Conservation (phyloP, 176 grass and related monocot species). For the Lolium rigidum region DNA sequence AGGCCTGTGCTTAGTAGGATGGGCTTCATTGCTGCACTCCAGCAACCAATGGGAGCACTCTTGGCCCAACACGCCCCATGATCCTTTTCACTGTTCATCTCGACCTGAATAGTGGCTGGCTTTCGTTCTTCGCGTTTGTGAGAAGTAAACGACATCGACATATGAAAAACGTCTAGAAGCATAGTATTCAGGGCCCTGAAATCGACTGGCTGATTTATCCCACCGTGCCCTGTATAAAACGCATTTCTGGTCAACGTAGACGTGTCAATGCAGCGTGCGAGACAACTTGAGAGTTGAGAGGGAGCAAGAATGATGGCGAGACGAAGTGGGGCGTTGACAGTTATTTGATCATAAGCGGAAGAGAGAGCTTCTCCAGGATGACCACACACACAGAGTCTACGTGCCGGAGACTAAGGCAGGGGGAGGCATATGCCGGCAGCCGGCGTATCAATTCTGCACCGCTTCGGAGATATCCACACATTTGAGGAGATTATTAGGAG, state of each 20-base stretch:
- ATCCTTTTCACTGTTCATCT: no score
- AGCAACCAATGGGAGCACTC: no score
- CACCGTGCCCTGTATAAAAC: background rate
- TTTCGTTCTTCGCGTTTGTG: no score
- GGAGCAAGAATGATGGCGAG: background rate
- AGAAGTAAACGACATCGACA: background rate
- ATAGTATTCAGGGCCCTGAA: background rate
- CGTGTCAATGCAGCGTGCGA: conserved; percentile 7
- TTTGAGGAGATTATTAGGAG: background rate
- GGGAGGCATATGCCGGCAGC: no score
- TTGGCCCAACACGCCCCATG: no score
- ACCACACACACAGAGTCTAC: background rate
- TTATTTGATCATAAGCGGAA: background rate
- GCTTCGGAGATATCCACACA: background rate
- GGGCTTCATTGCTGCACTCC: no score
- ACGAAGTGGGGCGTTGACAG: background rate
- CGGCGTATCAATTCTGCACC: conserved; percentile 12
- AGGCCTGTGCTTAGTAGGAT: no score
- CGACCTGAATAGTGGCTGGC: background rate
- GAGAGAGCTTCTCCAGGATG: background rate
- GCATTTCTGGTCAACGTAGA: background rate
- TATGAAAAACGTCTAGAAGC: background rate
- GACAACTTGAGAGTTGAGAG: background rate
- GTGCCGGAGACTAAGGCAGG: background rate
- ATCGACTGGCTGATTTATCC: background rate